Evolutionary conservation across 169 alveolate genomes (phyloP), one percentile per base, ranked within the genome.

Genomic region (Cyclospora cayetanensis): DNA sequence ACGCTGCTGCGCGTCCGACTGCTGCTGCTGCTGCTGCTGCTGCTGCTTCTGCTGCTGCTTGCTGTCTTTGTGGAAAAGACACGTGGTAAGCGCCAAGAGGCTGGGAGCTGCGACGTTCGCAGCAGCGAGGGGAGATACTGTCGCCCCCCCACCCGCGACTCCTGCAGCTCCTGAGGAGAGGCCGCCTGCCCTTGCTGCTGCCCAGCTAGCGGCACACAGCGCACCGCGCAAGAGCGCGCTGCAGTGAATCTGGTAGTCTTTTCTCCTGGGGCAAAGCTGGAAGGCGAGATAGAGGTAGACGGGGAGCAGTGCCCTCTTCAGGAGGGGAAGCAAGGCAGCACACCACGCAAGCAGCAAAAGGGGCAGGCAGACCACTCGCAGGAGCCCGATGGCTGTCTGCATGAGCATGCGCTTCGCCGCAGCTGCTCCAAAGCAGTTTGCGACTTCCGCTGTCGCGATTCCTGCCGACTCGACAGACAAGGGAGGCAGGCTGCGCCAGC

Each of bases 41-140:
- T 9, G 83, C 83, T 34, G 83, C 83, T 34, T 46, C 83, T 5
- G 83, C 83, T 34, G 46, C 83, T n/a, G n/a, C n/a, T n/a, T n/a
- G n/a, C n/a, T n/a, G n/a, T n/a, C n/a, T n/a, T n/a, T n/a, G n/a
- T n/a, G n/a, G n/a, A n/a, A n/a, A n/a, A n/a, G n/a, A n/a, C n/a
- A n/a, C n/a, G n/a, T n/a, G n/a, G n/a, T n/a, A n/a, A n/a, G n/a
- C n/a, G n/a, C n/a, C n/a, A n/a, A n/a, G n/a, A n/a, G n/a, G n/a
- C n/a, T n/a, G n/a, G n/a, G n/a, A n/a, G n/a, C n/a, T n/a, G n/a
- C n/a, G n/a, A n/a, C n/a, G n/a, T n/a, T n/a, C n/a, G n/a, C n/a
- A n/a, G n/a, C n/a, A n/a, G n/a, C n/a, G n/a, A n/a, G n/a, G n/a
- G n/a, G n/a, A n/a, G n/a, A n/a, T n/a, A n/a, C n/a, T n/a, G n/a